These are phyloP conservation scores for Stephanodiscus minutulus DNA, from an alignment of 108 stramenopile genomes.

Conservation along the genomic window DNA sequence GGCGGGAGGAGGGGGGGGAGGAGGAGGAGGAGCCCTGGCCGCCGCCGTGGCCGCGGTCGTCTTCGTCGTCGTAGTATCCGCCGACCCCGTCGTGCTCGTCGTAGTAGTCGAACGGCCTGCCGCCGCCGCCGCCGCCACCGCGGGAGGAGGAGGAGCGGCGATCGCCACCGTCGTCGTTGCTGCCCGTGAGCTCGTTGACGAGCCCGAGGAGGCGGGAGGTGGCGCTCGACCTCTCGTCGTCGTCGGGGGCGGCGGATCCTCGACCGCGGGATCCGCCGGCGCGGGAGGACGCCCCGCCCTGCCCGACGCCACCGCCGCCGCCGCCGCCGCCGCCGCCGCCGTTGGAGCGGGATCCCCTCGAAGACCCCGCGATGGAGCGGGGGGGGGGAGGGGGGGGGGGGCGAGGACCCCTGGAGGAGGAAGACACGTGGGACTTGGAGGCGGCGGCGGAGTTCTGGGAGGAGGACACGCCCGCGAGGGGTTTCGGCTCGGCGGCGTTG, in stretches of 20 bases:
- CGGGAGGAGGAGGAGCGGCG: neutral
- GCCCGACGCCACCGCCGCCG: constrained; percentile 12
- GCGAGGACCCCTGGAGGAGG: constrained; percentile 5
- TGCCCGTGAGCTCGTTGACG: constrained; percentile 22
- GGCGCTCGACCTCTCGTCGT: constrained; percentile 12
- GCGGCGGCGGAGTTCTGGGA: neutral
- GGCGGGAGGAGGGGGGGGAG: no score
- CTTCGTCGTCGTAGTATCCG: no score
- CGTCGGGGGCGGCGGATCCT: neutral
- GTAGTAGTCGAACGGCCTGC: no score
- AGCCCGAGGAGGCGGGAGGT: constrained; percentile 22
- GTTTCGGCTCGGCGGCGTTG: constrained; percentile 52
- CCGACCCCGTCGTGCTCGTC: no score
- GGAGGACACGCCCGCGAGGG: neutral
- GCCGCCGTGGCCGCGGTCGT: no score
- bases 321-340: constrained; percentile 15
- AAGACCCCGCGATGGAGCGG: neutral
- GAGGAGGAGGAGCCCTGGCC: no score
- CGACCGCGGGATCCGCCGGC: constrained; percentile 23
- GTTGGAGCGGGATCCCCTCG: no score
- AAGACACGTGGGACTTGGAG: constrained; percentile 7
- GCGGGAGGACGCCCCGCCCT: constrained; percentile 13
- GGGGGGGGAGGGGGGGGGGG: constrained; percentile 8
- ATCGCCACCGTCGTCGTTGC: neutral
- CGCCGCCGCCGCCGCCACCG: neutral